Conservation (phyloP, 2,329 filamentous ascomycete genomes). For the Neopestalotiopsis sp. region DNA sequence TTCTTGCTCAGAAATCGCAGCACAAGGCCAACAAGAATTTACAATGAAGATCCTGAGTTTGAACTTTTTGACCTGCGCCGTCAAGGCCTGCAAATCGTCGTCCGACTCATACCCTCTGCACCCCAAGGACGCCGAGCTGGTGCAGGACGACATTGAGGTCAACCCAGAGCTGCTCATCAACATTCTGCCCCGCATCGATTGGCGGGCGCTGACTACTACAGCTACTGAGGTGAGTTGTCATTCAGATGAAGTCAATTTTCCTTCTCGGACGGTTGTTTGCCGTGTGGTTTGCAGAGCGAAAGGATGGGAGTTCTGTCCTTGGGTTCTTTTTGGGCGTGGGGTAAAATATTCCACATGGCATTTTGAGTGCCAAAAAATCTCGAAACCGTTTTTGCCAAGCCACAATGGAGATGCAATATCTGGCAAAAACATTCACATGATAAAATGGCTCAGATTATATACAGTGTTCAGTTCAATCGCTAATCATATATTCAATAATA, state of each 20-base stretch:
- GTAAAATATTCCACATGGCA: no score
- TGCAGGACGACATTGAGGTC: slow-evolving; percentile 80
- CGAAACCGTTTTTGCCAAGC: no score
- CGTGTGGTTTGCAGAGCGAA: background rate
- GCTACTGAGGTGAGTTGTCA: slow-evolving; percentile 70
- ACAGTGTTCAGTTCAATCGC: background rate
- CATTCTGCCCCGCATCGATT: slow-evolving; percentile 86
- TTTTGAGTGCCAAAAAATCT: no score
- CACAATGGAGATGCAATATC: no score
- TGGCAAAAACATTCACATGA: no score
- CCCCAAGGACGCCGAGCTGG: slow-evolving; percentile 89
- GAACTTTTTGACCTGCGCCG: slow-evolving; percentile 95
- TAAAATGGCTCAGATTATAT: no score
- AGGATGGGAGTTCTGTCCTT: background rate
- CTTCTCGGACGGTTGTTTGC: background rate
- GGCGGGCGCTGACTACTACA: slow-evolving; percentile 78
- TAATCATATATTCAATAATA: background rate
- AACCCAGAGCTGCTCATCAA: slow-evolving; percentile 84
- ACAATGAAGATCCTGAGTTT: slow-evolving; percentile 88
- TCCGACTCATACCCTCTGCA: slow-evolving; percentile 86
- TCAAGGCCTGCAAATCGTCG: slow-evolving; percentile 89
- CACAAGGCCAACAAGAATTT: background rate
- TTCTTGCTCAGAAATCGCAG: no score
- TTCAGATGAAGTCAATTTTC: background rate
- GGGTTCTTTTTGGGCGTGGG: background rate